Base-by-base conservation (phyloP, 2,329 filamentous ascomycete genomes). In the Didymellaceae sp. region DNA sequence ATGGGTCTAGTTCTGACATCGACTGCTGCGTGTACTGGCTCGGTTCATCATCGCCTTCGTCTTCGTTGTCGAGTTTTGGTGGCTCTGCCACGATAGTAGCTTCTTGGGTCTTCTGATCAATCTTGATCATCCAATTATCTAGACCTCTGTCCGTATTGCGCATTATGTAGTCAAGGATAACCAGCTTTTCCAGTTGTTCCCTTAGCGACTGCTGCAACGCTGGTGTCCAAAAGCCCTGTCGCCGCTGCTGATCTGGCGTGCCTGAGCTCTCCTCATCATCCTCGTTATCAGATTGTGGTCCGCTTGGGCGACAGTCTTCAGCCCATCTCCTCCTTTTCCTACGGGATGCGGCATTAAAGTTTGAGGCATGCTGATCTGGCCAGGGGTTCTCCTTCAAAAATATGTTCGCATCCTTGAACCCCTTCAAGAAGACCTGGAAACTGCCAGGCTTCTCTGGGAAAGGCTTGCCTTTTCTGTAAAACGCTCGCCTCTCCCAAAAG, bases 81-180 rank as follows among this genome's bases (percentile, higher is more conserved):
- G 92, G 90, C 53, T 97, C 91, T 0, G 91, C 91, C 13, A 88
- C 87, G 58, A 99, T 90, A 6, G 89, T 90, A 10, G 94, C 93
- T 64, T 88, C 84, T 66, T 94, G 86, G 2, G 83, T 86, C 62
- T 91, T 84, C 81, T 86, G 90, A 72, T 99, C 92, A 24, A 99
- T 90, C 73, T 91, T 94, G 69, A 99, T 91, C 94, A 99, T 99
- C 94, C 94, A 99, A 65, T 99, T 99, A 72, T 99, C 94, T 48
- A 97, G 79, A 1, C 94, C 94, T 75, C 94, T 85, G 72, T 99
- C 94, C 1, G 94, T 99, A 69, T 99, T 99, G 50, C 94, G 86
- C 94, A 99, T 99, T 57, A 99, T 96, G 71, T 99, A 99, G 75
- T 99, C 94, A 59, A 99, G 75, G 65, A 99, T 96, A 17, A 99